These are phyloP conservation scores for Fusarium lyarnte DNA, from an alignment of 2,329 filamentous ascomycete species.

Conservation along the genomic window DNA sequence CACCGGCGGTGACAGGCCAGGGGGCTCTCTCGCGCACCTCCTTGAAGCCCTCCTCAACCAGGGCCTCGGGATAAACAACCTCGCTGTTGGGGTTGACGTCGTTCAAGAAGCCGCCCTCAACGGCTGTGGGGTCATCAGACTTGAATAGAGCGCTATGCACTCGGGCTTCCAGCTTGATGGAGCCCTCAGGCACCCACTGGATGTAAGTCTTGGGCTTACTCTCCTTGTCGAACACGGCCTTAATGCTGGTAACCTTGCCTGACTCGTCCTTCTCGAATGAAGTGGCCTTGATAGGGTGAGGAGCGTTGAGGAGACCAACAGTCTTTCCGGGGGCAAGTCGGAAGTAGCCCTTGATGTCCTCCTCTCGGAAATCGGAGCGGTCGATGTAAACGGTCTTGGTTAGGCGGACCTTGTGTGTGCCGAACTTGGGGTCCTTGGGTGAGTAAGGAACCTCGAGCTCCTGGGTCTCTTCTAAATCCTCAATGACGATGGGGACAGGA, in stretches of 20 bases:
- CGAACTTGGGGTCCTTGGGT: slow-evolving; percentile 78
- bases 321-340: slow-evolving; percentile 80
- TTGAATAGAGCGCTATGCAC: slow-evolving; percentile 88
- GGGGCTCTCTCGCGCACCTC: slow-evolving; percentile 78
- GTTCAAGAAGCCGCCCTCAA: slow-evolving; percentile 81
- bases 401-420: slow-evolving; percentile 68
- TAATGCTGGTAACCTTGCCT: slow-evolving; percentile 73
- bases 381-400: slow-evolving; percentile 89
- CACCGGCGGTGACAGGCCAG: slow-evolving; percentile 83
- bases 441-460: slow-evolving; percentile 82
- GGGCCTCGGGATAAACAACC: slow-evolving; percentile 77
- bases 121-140: slow-evolving; percentile 80
- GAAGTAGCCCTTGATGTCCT: slow-evolving; percentile 80
- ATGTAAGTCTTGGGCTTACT: slow-evolving; percentile 83
- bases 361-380: slow-evolving; percentile 79
- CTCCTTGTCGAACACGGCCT: slow-evolving; percentile 73
- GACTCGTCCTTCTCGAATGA: slow-evolving; percentile 74
- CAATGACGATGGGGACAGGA: slow-evolving; percentile 83
- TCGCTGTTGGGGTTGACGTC: slow-evolving; percentile 89
- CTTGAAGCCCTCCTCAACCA: slow-evolving; percentile 85
- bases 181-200: slow-evolving; percentile 83
- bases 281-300: slow-evolving; percentile 75
- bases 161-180: slow-evolving; percentile 76
- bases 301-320: slow-evolving; percentile 78
- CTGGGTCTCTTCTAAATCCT: slow-evolving; percentile 69